Base-by-base conservation (phyloP, 306 rosid genomes). In the Geum urbanum region DNA sequence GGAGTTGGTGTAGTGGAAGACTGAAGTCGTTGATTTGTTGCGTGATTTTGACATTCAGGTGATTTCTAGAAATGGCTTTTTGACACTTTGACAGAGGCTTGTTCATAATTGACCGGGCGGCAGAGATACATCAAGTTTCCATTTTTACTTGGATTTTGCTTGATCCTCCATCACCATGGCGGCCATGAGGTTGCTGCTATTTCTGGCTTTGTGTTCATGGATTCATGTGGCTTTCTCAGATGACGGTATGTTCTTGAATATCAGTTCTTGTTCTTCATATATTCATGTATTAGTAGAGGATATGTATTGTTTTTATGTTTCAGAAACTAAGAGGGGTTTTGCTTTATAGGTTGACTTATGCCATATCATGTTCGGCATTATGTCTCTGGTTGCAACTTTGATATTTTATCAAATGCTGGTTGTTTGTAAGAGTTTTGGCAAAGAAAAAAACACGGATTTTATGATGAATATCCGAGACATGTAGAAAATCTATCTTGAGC, bases 141-240 rank as follows among this genome's bases (percentile, higher is more conserved):
- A 60, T 60, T 22, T 60, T 15, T 60, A 60, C 46, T 60, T 32
- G 0, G 46, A 9, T 19, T 44, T 37, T 37, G 56, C 46, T 53
- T 51, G n/a, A 15, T 50, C 15, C 39, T 40, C 54, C 8, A 50
- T 50, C 41, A 44, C 69, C 61, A 85, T 85, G 94, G 75, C 70
- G 71, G 75, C 50, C 59, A 45, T 75, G 43, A 24, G 22, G 74
- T 63, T 76, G 63, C 77, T 81, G 69, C 80, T 88, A 65, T 78
- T 83, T 75, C 77, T 86, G 75, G 86, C 81, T 74, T 45, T 88
- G 52, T 80, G 78, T 62, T 81, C 77, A 50, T 70, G 89, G 63
- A 68, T 85, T 76, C 81, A 80, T 50, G 35, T 76, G 49, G 62
- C 74, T 44, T 71, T 69, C 59, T 80, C 85, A 49, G 75, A 47